Base-by-base conservation (phyloP, 345 rosid species). In the Erucastrum elatum region DNA sequence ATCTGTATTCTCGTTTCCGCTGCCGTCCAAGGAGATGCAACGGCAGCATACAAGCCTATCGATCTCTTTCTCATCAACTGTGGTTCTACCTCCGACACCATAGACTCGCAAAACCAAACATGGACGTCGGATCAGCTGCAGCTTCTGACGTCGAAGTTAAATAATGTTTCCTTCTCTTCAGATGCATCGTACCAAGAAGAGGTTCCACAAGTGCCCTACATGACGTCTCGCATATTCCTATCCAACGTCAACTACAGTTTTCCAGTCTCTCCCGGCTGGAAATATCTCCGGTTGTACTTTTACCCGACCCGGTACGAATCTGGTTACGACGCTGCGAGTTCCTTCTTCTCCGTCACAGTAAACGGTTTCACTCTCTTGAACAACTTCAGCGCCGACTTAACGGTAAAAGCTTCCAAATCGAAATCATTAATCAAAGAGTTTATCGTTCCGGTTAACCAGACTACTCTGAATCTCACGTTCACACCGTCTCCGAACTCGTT, bases 381-480 rank as follows among this genome's bases (percentile, higher is more conserved):
- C 0, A 82, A 84, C 71, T 86, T 84, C 71, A 86, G 79, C 70
- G 87, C 83, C 0, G 31, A 62, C 33, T 13, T 70, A 70, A 75
- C 76, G 16, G 76, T 3, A 1, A 64, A 6, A 0, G 72, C 21
- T 75, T 70, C 72, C n/a, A 2, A 49, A 0, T 49, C 56, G 17
- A 49, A 49, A n/a, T 49, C 56, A 3, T 1, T 53, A 4, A 0
- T 64, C 12, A 76, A 62, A 56, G 88, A 86, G 72, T 86, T 64
- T 5, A 65, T 53, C 3, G 0, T 86, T 6, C 75, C 75, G 2
- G 78, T 79, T 29, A 0, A 64, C 49, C 63, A 68, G 65, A 16
- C 17, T 7, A 16, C 17, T 7, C 44, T 89, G 33, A 84, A 69
- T 64, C 39, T 89, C 26, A 80, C 81, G 0, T 86, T 89, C 76